phyloP scores from a whole-genome alignment of 1,284 basidiomycete species.

The Rhizoctonia solani region DNA sequence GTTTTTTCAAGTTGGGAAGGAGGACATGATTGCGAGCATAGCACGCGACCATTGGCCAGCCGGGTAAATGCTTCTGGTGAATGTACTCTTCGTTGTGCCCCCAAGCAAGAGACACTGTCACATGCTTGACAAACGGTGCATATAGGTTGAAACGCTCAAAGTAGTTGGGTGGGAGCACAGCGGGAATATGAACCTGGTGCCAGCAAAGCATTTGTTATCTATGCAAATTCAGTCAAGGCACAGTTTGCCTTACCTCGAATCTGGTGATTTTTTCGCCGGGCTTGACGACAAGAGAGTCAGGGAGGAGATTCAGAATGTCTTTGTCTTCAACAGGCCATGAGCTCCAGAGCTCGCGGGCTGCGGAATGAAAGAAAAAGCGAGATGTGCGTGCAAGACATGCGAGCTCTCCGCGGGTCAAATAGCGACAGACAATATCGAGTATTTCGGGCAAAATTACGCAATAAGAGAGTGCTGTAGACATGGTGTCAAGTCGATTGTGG shows the following conservation, averaged over 20 bases:
- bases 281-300: not conserved
- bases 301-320: slow-evolving; percentile 3
- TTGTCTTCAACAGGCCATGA: not conserved
- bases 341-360: not conserved
- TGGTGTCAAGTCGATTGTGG: not conserved
- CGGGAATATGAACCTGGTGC: not conserved
- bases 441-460: not conserved
- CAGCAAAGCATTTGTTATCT: slow-evolving; percentile 3
- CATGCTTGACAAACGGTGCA: not conserved
- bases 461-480: not conserved
- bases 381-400: slow-evolving; percentile 1
- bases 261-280: not conserved
- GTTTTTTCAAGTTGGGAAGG: not conserved
- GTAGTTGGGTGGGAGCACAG: not conserved
- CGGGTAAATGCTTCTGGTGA: not conserved
- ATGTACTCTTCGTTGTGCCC: not conserved
- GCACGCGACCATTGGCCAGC: not conserved
- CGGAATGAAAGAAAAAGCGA: slow-evolving; percentile 5
- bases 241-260: not conserved
- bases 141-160: slow-evolving; percentile 10
- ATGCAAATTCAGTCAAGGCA: not conserved
- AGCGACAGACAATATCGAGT: not conserved
- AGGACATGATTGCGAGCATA: not conserved
- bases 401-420: not conserved
- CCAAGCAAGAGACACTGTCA: not conserved